Conservation (phyloP, 2,329 filamentous ascomycete genomes). For the Colletotrichum limetticola region DNA sequence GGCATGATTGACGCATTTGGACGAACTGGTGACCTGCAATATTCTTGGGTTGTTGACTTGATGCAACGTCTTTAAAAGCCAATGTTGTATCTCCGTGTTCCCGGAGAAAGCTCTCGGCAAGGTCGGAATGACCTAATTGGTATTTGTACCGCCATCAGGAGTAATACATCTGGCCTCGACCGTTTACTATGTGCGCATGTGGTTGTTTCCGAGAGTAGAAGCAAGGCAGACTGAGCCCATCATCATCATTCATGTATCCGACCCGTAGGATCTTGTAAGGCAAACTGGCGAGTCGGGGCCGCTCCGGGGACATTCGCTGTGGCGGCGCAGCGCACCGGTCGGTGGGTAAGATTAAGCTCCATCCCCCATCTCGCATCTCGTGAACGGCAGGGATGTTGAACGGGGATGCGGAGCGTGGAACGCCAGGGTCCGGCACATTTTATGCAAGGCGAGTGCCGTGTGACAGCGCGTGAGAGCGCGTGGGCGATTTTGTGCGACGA, state of each 20-base stretch:
- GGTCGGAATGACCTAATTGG: not conserved
- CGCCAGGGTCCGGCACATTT: conserved; percentile 26
- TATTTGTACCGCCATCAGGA: not conserved
- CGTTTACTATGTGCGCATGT: not conserved
- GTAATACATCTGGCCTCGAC: not conserved
- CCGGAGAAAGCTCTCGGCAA: not conserved
- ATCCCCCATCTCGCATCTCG: conserved; percentile 33
- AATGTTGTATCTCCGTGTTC: not conserved
- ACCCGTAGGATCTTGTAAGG: not conserved
- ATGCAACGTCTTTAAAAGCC: not conserved
- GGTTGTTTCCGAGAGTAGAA: not conserved
- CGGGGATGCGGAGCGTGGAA: conserved; percentile 28
- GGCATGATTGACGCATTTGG: conserved; percentile 4
- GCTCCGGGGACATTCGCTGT: conserved; percentile 27
- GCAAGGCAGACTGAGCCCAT: not conserved
- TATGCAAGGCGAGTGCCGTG: conserved; percentile 20
- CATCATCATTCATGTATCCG: not conserved
- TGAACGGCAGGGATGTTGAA: conserved; percentile 25
- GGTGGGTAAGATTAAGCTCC: conserved; percentile 36
- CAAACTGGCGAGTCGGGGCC: conserved; percentile 28
- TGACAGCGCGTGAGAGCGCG: conserved; percentile 25
- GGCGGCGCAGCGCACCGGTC: conserved; percentile 32
- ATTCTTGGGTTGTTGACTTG: not conserved
- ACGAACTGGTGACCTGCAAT: conserved; percentile 4
- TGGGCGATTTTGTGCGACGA: conserved; percentile 24